phyloP scores from a whole-genome alignment of 2,329 filamentous ascomycete genomes.

The Monosporascus sp. region DNA sequence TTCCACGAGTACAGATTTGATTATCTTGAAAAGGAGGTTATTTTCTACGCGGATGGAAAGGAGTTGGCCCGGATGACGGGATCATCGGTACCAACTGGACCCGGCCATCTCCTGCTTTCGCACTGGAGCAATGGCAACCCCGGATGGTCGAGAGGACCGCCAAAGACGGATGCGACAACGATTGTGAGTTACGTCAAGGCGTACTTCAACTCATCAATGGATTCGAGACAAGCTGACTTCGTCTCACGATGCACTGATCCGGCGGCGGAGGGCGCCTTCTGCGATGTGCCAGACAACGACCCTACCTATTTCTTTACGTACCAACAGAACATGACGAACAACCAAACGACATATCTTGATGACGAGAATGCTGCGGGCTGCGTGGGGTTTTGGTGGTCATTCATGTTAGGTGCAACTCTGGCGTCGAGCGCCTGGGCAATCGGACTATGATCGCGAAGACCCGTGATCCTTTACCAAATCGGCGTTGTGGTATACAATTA shows the following conservation, averaged over 20 bases:
- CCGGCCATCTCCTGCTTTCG: constrained; percentile 64
- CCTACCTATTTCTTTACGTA: constrained; percentile 45
- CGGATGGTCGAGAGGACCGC: constrained; percentile 67
- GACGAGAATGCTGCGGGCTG: constrained; percentile 1
- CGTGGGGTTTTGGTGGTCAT: constrained; percentile 1
- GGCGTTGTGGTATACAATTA: not conserved
- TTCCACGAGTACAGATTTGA: constrained; percentile 81
- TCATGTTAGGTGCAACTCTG: constrained; percentile 5
- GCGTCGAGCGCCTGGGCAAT: constrained; percentile 5
- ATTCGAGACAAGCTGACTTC: constrained; percentile 33
- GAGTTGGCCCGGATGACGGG: constrained; percentile 52
- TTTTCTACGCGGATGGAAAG: constrained; percentile 63
- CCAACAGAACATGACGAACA: constrained; percentile 39
- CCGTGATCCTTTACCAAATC: not conserved
- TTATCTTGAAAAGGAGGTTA: constrained; percentile 56
- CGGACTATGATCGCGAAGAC: constrained; percentile 2
- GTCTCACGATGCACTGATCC: constrained; percentile 35
- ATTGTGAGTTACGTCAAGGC: constrained; percentile 67
- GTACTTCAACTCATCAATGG: constrained; percentile 68
- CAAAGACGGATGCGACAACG: constrained; percentile 54
- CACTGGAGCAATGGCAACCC: constrained; percentile 76
- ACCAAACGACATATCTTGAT: constrained; percentile 37
- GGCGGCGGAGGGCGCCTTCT: constrained; percentile 34
- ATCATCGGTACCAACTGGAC: constrained; percentile 49
- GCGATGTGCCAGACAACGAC: constrained; percentile 43